Conservation (phyloP, 1,284 basidiomycete genomes). For the Malassezia dermatis region DNA sequence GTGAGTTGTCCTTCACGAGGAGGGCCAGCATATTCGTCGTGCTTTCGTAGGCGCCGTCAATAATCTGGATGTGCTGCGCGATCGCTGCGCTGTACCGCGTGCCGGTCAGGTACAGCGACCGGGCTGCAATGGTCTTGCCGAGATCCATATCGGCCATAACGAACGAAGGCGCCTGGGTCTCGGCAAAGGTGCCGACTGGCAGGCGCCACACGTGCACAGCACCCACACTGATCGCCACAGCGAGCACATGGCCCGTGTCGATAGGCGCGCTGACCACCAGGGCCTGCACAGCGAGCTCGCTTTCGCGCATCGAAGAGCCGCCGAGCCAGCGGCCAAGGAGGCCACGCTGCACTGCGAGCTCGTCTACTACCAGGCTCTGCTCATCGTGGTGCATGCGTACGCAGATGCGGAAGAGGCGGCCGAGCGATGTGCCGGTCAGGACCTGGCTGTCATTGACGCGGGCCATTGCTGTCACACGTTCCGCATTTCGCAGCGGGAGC, state of each 20-base stretch:
- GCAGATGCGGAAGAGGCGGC: constrained; percentile 9
- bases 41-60: constrained; percentile 17
- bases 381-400: constrained; percentile 8
- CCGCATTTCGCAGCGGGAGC: constrained; percentile 6
- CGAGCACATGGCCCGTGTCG: constrained; percentile 16
- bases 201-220: constrained; percentile 42
- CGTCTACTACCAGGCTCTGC: background rate
- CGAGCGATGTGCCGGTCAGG: constrained; percentile 5
- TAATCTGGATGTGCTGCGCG: constrained; percentile 18
- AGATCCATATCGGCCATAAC: constrained; percentile 17
- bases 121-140: constrained; percentile 15
- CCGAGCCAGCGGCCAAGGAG: constrained; percentile 38
- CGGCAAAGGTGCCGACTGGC: constrained; percentile 22
- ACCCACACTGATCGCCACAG: constrained; percentile 32
- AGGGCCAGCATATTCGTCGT: background rate
- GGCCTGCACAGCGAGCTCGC: constrained; percentile 23
- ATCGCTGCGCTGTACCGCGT: constrained; percentile 28
- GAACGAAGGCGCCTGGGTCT: constrained; percentile 39
- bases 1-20: background rate
- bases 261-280: background rate
- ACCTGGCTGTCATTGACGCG: constrained; percentile 14
- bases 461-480: constrained; percentile 1
- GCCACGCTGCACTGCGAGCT: constrained; percentile 31
- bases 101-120: constrained; percentile 23
- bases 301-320: constrained; percentile 16